Evolutionary conservation across 2,329 filamentous ascomycete species (phyloP).

Genomic region (Curvularia lunata): DNA sequence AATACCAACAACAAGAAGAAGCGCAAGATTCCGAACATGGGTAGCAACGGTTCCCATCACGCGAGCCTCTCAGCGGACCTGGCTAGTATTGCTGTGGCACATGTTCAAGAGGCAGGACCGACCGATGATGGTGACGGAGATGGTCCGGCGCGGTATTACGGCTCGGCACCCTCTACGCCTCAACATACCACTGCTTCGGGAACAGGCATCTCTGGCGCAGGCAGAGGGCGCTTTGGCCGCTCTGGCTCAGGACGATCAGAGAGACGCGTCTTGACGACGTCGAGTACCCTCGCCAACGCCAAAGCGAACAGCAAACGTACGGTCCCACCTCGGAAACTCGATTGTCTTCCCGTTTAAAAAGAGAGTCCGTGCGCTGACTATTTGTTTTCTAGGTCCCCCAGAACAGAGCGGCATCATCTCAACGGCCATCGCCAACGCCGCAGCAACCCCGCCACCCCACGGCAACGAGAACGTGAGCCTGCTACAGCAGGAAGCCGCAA

Average conservation of each 20-base stretch:
- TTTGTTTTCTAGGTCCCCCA: conserved; percentile 45
- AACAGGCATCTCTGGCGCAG: conserved; percentile 81
- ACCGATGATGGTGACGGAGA: conserved; percentile 57
- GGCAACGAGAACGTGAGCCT: conserved; percentile 82
- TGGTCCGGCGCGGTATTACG: conserved; percentile 61
- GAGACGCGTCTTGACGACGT: conserved; percentile 52
- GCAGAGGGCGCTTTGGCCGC: conserved; percentile 82
- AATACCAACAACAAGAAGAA: conserved; percentile 99
- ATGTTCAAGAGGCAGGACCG: conserved; percentile 53
- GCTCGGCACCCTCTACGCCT: conserved; percentile 61
- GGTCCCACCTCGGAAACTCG: conserved; percentile 40
- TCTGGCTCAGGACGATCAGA: conserved; percentile 52
- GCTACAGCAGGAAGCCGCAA: conserved; percentile 70
- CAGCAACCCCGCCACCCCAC: conserved; percentile 55
- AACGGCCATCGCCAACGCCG: conserved; percentile 84
- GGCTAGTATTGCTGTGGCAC: conserved; percentile 65
- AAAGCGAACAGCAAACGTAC: conserved; percentile 52
- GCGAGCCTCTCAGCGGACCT: conserved; percentile 66
- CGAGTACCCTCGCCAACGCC: conserved; percentile 52
- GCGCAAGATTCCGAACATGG: conserved; percentile 91
- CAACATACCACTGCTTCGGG: conserved; percentile 54
- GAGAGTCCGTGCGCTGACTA: conserved; percentile 47
- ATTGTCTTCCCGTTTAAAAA: conserved; percentile 16
- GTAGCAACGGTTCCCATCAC: conserved; percentile 68
- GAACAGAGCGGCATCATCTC: conserved; percentile 84